Evolutionary conservation across 1,284 basidiomycete species (phyloP), one percentile per base, ranked within the genome.

Genomic region (Ganoderma boninense): DNA sequence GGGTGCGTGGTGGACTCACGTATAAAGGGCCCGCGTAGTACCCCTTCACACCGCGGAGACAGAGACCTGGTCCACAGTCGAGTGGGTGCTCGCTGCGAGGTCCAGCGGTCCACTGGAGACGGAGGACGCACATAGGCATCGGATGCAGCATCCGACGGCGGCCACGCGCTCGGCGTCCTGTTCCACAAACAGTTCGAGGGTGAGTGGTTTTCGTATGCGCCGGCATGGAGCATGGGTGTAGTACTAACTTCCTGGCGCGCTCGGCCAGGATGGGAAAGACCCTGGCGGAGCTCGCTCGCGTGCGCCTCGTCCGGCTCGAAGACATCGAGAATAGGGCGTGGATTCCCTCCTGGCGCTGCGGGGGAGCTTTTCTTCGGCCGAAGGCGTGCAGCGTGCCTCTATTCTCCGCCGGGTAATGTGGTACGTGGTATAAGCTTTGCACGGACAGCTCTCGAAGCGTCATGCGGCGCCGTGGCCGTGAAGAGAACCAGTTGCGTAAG

Each of bases 151-250:
- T 64, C 62, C 46, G 62, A 64, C 32, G 18, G 38, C n/a, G 29
- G 62, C 46, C 5, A 20, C 4, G 42, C 26, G 42, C 32, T 62
- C 61, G 44, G 42, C 61, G 23, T 60, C 65, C 57, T 35, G 43
- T 32, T 49, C 46, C 20, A 13, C 43, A 26, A 46, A 61, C 65
- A 54, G 65, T 73, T 71, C 65, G 43, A 67, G 72, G 72, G 72
- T 69, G 60, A 59, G 20, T 59, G 20, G 20, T 26, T 42, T 66
- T 52, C 42, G 42, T 49, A 60, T 40, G 46, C 46, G 64, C 29
- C 20, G 49, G 32, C 43, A 42, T 40, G 49, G 11, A 49, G 32
- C 43, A 42, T 40, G 49, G 11, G 23, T 54, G 23, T 26, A 54
- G 49, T 13, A 26, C 49, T 54, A 23, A 54, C 23, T 54, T 54